These are phyloP conservation scores for Fusarium buxicola DNA, from an alignment of 2,329 filamentous ascomycete genomes.

Conservation along the genomic window DNA sequence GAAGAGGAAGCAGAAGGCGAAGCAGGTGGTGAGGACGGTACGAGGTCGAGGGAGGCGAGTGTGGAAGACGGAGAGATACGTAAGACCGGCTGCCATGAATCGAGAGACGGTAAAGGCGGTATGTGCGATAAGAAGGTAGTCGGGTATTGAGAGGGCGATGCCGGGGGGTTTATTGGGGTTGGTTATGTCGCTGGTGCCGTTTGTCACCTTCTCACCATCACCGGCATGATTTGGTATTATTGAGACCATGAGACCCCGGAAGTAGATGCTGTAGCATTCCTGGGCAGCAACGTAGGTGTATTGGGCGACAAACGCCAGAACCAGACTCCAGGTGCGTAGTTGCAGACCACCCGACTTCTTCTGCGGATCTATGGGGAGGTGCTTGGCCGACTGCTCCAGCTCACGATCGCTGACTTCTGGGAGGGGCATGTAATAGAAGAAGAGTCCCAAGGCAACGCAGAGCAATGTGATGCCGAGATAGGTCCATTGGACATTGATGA, in stretches of 20 bases:
- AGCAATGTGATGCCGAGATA: constrained; percentile 85
- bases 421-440: constrained; percentile 76
- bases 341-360: constrained; percentile 65
- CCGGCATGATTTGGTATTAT: constrained; percentile 49
- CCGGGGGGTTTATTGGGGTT: constrained; percentile 54
- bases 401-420: constrained; percentile 70
- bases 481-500: constrained; percentile 85
- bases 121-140: constrained; percentile 79
- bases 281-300: constrained; percentile 85
- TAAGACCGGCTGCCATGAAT: constrained; percentile 74
- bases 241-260: constrained; percentile 62
- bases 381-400: constrained; percentile 60
- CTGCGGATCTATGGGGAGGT: constrained; percentile 62
- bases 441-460: constrained; percentile 75
- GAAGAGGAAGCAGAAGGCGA: constrained; percentile 69
- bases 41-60: constrained; percentile 71
- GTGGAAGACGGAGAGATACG: constrained; percentile 64
- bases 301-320: constrained; percentile 79
- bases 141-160: constrained; percentile 66
- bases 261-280: constrained; percentile 71
- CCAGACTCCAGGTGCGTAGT: constrained; percentile 68
- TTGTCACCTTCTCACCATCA: constrained; percentile 36
- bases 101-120: constrained; percentile 79
- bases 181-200: constrained; percentile 45
- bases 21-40: constrained; percentile 74